Conservation (phyloP, 2,329 filamentous ascomycete species). For the Neonectria sp. region DNA sequence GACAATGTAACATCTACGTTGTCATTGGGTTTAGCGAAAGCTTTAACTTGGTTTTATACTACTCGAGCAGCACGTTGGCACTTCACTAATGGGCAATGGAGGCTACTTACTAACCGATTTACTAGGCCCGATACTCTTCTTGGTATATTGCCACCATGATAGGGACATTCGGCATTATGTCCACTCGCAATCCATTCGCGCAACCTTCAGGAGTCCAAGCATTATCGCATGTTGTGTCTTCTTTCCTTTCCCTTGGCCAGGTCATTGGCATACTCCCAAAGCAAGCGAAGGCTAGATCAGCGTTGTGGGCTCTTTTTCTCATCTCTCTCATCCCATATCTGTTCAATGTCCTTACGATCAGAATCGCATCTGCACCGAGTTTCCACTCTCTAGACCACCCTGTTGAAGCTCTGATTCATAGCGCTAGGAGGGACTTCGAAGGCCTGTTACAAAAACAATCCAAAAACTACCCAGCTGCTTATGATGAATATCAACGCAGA, state of each 20-base stretch:
- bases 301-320: constrained; percentile 51
- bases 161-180: constrained; percentile 52
- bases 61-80: constrained; percentile 49
- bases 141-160: constrained; percentile 51
- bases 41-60: constrained; percentile 53
- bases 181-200: constrained; percentile 47
- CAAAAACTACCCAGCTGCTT: constrained; percentile 51
- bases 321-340: constrained; percentile 52
- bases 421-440: constrained; percentile 51
- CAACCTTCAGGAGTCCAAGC: constrained; percentile 48
- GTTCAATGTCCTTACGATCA: constrained; percentile 47
- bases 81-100: accelerated
- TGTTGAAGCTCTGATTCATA: constrained; percentile 50
- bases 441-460: constrained; percentile 56
- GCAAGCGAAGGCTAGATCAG: constrained; percentile 42
- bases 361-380: constrained; percentile 25
- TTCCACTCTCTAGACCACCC: constrained; percentile 50
- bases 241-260: constrained; percentile 52
- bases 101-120: not conserved
- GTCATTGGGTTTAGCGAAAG: constrained; percentile 49
- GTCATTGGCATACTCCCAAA: constrained; percentile 50
- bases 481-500: constrained; percentile 59
- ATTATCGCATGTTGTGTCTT: constrained; percentile 45
- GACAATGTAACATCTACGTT: constrained; percentile 33
- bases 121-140: constrained; percentile 50